Conservation (phyloP, 768 basidiomycete species). For the Tricholoma terreum region DNA sequence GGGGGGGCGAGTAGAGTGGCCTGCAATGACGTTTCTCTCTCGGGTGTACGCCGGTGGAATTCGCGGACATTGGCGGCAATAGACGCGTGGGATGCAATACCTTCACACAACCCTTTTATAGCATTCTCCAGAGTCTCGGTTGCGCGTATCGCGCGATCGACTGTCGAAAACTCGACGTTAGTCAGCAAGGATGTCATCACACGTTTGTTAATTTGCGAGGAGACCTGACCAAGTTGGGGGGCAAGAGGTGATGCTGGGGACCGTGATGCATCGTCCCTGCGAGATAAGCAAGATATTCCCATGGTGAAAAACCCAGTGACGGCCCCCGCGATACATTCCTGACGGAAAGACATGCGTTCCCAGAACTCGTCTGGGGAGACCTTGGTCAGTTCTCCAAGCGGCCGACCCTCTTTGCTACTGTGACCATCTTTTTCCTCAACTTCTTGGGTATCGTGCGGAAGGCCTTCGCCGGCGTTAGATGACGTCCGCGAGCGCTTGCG, state of each 20-base stretch:
- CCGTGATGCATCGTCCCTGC: slow-evolving; percentile 9
- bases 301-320: slow-evolving; percentile 93
- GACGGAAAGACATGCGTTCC: slow-evolving; percentile 95
- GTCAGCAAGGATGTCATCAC: slow-evolving; percentile 66
- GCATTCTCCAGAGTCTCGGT: slow-evolving; percentile 70
- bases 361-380: slow-evolving; percentile 84
- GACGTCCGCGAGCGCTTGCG: slow-evolving; percentile 52
- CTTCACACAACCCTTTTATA: slow-evolving; percentile 71
- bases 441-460: slow-evolving; percentile 14
- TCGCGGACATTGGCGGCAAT: slow-evolving; percentile 15
- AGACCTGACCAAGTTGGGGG: slow-evolving; percentile 59
- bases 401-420: slow-evolving; percentile 33
- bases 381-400: slow-evolving; percentile 52
- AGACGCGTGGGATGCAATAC: slow-evolving; percentile 34
- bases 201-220: slow-evolving; percentile 64
- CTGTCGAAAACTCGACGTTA: slow-evolving; percentile 74
- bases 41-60: slow-evolving; percentile 39
- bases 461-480: slow-evolving; percentile 22
- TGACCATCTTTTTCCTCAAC: slow-evolving; percentile 21
- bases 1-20: slow-evolving; percentile 40
- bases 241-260: slow-evolving; percentile 42
- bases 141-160: slow-evolving; percentile 59
- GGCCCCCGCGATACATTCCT: slow-evolving; percentile 89
- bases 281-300: slow-evolving; percentile 36
- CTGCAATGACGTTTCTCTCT: slow-evolving; percentile 25